phyloP scores from a whole-genome alignment of 352 stramenopile genomes.

The Pythium aquatile region DNA sequence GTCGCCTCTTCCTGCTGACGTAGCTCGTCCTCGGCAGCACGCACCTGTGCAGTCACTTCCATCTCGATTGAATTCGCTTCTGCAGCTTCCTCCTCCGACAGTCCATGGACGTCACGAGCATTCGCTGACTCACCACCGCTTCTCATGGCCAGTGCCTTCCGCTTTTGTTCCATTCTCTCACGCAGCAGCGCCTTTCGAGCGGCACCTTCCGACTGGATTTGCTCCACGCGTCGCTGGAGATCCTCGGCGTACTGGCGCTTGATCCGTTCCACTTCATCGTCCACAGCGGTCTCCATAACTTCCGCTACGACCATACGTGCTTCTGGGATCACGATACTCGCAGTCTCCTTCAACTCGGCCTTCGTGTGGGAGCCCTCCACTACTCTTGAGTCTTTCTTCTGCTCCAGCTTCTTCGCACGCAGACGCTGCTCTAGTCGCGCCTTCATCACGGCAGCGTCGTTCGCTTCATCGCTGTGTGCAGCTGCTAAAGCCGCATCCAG shows the following conservation, averaged over 20 bases:
- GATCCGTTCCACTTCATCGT: constrained; percentile 15
- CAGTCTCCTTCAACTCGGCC: constrained; percentile 34
- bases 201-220: constrained; percentile 8
- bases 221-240: constrained; percentile 2
- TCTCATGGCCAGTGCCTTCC: constrained; percentile 9
- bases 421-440: constrained; percentile 6
- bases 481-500: constrained; percentile 14
- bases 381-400: constrained; percentile 17
- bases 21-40: background rate
- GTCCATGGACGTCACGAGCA: background rate
- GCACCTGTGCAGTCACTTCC: background rate
- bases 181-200: constrained; percentile 6
- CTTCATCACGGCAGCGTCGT: background rate
- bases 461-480: background rate
- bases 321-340: constrained; percentile 2
- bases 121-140: background rate
- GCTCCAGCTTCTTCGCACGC: constrained; percentile 15
- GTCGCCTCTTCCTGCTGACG: constrained; percentile 5
- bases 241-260: constrained; percentile 17
- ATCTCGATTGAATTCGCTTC: constrained; percentile 7
- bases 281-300: constrained; percentile 11
- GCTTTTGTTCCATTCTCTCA: constrained; percentile 18
- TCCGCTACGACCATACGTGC: background rate
- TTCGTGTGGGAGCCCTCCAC: constrained; percentile 24
- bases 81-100: constrained; percentile 3